Evolutionary conservation across 495 filamentous ascomycete genomes (phyloP), one percentile per base, ranked within the genome.

Genomic region (Tuber calosporum): DNA sequence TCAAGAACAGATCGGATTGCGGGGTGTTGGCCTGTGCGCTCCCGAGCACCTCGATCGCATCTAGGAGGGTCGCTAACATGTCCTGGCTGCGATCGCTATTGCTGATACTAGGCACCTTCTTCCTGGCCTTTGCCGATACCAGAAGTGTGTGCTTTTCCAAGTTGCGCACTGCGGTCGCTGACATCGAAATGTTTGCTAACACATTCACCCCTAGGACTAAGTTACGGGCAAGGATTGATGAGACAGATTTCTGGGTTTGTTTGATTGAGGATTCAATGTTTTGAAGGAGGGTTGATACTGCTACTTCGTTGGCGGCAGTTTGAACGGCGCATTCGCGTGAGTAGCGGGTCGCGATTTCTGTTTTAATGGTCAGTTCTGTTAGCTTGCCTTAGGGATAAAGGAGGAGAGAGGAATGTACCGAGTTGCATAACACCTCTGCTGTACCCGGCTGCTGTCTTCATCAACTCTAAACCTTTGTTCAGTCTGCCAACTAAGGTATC

Each of bases 341-440:
- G 45, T 79, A 75, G 22, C 70, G 67, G 37, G 77, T 79, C 73
- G 73, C 70, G 38, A 79, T 40, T n/a, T 79, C 77, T 79, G 7
- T 72, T 36, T 17, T 19, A 68, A 40, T 36, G 9, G 41, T 72
- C 66, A 79, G 76, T 11, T 66, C 36, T 38, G 34, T n/a, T 26
- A 41, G 72, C 41, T 40, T 48, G 34, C 36, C 3, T 17, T 58
- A 37, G 19, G 26, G 67, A n/a, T n/a, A 19, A 1, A 72, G 13
- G 71, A 19, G 15, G 37, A 70, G 53, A 8, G 22, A 38, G 43
- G 41, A 72, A 74, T 67, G 69, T 79, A 81, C 79, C 79, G 1
- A 81, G 69, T 67, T 75, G 73, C 71, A 72, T 72, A 37, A 81
- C 48, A 1, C 77, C 80, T 62, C 76, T 79, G 15, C 80, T 70